Percentiles rank a stretch among this genome's conserved stretches.
Evolutionary conservation across 257 asterid genomes (phyloP).

Genomic region (Penstemon eatonii): DNA sequence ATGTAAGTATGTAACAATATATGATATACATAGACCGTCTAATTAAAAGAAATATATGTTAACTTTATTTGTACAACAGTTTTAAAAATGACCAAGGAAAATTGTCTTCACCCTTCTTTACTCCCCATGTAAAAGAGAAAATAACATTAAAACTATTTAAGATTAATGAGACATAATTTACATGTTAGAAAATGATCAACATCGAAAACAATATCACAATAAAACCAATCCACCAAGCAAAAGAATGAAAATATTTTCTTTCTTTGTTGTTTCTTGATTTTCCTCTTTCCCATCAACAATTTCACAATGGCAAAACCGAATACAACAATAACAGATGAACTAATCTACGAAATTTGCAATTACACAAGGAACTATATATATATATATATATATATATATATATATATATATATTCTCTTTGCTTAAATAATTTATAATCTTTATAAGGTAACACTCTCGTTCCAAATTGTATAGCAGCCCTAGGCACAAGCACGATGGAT

Average conservation of each 20-base stretch:
- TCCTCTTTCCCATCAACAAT: not conserved
- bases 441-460: not conserved
- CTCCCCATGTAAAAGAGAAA: too few relatives aligned
- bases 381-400: too few relatives aligned
- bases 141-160: too few relatives aligned
- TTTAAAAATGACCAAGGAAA: too few relatives aligned
- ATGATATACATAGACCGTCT: too few relatives aligned
- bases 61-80: too few relatives aligned
- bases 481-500: not conserved
- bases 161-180: too few relatives aligned
- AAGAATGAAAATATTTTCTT: not conserved
- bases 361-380: not conserved
- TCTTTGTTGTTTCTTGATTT: not conserved
- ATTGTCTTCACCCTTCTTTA: too few relatives aligned
- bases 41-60: too few relatives aligned
- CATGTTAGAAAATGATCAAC: too few relatives aligned
- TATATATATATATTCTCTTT: not conserved
- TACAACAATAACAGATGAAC: conserved; percentile 5
- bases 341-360: not conserved
- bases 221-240: not conserved
- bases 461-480: not conserved
- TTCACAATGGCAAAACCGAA: not conserved
- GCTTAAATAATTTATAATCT: not conserved
- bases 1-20: too few relatives aligned
- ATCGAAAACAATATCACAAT: not conserved